A percentile compares a stretch with the other conserved stretches of the same genome.
phyloP scores from a whole-genome alignment of 225 moss, liverwort and hornwort genomes.

The Asterella californica region DNA sequence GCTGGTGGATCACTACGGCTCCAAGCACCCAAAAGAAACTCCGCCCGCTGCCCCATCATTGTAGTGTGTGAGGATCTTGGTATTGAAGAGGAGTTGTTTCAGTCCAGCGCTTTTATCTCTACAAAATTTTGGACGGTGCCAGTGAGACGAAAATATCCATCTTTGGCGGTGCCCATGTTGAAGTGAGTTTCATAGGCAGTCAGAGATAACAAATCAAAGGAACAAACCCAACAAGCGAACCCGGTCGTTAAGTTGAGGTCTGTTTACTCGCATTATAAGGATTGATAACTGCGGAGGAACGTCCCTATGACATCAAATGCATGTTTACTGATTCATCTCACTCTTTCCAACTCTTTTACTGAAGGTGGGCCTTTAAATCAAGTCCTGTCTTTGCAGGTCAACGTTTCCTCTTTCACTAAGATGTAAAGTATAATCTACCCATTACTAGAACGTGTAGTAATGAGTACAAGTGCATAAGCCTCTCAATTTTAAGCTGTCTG shows the following conservation, averaged over 20 bases:
- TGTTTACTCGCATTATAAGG: not conserved
- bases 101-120: not conserved
- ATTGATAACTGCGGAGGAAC: not conserved
- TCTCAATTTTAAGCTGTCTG: too few relatives aligned
- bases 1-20: conserved; percentile 66
- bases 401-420: too few relatives aligned
- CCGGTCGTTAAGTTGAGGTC: not conserved
- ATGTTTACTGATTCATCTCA: not conserved
- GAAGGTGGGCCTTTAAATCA: not conserved
- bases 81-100: not conserved
- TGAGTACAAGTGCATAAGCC: too few relatives aligned
- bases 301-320: not conserved
- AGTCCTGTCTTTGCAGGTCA: too few relatives aligned
- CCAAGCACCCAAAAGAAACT: conserved; percentile 71
- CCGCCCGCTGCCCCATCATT: conserved; percentile 54
- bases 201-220: not conserved
- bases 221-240: not conserved
- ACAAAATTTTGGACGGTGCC: not conserved
- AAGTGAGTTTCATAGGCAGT: not conserved
- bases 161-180: not conserved
- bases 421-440: too few relatives aligned
- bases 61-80: not conserved
- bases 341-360: not conserved
- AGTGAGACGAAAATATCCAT: not conserved
- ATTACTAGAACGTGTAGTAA: too few relatives aligned